phyloP scores from a whole-genome alignment of 2,329 filamentous ascomycete species.

The Ophiostoma triangulosporum region DNA sequence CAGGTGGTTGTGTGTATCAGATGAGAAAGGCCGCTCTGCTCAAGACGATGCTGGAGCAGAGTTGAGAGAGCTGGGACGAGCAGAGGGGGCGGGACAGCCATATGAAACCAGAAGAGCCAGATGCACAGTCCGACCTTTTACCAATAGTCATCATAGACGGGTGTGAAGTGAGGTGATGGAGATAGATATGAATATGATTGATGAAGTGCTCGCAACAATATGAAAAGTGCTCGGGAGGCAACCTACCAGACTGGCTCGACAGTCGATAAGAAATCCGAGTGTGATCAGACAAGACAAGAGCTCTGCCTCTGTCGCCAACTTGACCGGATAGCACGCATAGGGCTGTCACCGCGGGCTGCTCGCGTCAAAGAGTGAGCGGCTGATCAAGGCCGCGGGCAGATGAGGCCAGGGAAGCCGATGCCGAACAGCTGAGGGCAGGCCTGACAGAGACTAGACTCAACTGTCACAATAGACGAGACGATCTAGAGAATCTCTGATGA shows the following conservation, averaged over 20 bases:
- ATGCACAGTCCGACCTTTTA: conserved; percentile 32
- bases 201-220: neutral
- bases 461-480: too few relatives aligned
- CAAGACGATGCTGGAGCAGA: neutral
- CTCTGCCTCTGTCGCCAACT: neutral
- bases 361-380: neutral
- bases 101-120: conserved; percentile 25
- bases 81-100: conserved; percentile 5
- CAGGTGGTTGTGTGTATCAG: neutral
- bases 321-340: neutral
- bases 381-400: too few relatives aligned
- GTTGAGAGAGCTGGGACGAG: conserved; percentile 2
- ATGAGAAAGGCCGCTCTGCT: neutral
- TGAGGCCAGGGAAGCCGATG: too few relatives aligned
- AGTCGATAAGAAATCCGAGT: neutral
- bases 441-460: too few relatives aligned
- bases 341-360: too few relatives aligned
- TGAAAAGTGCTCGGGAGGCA: neutral
- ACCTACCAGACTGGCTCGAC: neutral
- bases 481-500: too few relatives aligned
- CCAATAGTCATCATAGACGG: conserved; percentile 32
- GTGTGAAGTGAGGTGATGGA: neutral
- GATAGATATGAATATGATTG: neutral
- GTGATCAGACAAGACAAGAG: neutral
- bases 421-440: too few relatives aligned